Evolutionary conservation across 1,284 basidiomycete genomes (phyloP).

Genomic region (Neolentinus lepideus): DNA sequence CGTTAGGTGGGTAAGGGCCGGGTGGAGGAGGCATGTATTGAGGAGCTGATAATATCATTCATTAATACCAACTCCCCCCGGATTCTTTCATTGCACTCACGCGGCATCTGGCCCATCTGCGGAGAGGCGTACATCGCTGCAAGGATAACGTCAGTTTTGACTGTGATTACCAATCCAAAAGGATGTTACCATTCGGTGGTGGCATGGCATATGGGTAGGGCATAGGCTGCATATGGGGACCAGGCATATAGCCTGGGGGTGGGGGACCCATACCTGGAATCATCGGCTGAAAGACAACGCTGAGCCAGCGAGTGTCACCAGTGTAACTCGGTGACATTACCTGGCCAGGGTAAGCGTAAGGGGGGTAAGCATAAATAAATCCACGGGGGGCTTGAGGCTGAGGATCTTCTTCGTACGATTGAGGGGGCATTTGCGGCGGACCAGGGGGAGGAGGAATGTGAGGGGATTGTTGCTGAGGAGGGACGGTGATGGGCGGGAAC

Average conservation of each 20-base stretch:
- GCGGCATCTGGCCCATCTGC: conserved; percentile 77
- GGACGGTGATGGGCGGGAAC: conserved; percentile 57
- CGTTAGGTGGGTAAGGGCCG: conserved; percentile 64
- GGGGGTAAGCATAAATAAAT: conserved; percentile 67
- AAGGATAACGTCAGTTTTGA: conserved; percentile 4
- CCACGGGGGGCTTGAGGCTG: conserved; percentile 48
- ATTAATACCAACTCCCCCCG: not conserved
- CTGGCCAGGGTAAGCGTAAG: conserved; percentile 69
- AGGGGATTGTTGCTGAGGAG: conserved; percentile 54
- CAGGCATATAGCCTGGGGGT: conserved; percentile 68
- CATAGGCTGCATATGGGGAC: conserved; percentile 77
- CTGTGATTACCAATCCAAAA: conserved; percentile 5
- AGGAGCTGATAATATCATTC: conserved; percentile 37
- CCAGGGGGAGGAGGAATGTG: conserved; percentile 58
- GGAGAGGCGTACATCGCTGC: conserved; percentile 75
- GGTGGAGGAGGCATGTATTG: conserved; percentile 68
- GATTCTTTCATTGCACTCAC: conserved; percentile 32
- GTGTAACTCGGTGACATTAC: conserved; percentile 27
- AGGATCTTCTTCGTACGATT: conserved; percentile 68
- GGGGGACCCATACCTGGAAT: conserved; percentile 78
- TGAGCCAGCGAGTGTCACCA: conserved; percentile 3
- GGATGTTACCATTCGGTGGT: conserved; percentile 57
- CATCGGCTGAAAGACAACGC: conserved; percentile 43
- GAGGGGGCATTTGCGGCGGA: conserved; percentile 62
- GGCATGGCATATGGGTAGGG: conserved; percentile 72